Evolutionary conservation across 2,329 filamentous ascomycete genomes (phyloP).

Genomic region (Scolecobasidium constrictum): DNA sequence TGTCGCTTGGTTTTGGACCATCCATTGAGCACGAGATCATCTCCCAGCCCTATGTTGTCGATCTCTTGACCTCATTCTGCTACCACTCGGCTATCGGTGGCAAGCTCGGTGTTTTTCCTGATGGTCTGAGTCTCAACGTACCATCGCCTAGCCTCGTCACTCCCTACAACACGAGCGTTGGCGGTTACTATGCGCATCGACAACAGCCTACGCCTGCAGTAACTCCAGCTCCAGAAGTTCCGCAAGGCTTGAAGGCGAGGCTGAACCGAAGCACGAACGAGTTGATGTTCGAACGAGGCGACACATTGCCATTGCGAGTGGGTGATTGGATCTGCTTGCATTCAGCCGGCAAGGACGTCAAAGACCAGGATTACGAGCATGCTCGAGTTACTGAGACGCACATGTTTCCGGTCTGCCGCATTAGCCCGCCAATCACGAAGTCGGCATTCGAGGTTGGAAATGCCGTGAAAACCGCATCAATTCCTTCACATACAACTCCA

Average conservation of each 20-base stretch:
- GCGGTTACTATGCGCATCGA: neutral
- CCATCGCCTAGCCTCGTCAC: neutral
- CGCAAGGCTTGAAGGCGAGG: slow-evolving; percentile 5
- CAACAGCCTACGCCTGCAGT: slow-evolving; percentile 2
- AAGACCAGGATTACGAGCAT: slow-evolving; percentile 16
- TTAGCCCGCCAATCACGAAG: slow-evolving; percentile 16
- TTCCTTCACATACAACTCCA: neutral
- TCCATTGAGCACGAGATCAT: slow-evolving; percentile 77
- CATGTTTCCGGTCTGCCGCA: slow-evolving; percentile 4
- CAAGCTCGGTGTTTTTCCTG: slow-evolving; percentile 4
- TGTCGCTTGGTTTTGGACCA: slow-evolving; percentile 73
- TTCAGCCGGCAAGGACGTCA: slow-evolving; percentile 12
- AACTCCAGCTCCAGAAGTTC: slow-evolving; percentile 1
- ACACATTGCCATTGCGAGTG: slow-evolving; percentile 24
- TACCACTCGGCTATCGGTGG: slow-evolving; percentile 35
- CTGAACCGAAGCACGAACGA: slow-evolving; percentile 29
- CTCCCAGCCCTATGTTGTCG: slow-evolving; percentile 69
- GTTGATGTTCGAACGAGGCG: slow-evolving; percentile 28
- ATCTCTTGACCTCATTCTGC: slow-evolving; percentile 74
- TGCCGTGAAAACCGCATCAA: neutral
- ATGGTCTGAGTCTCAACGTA: slow-evolving; percentile 8
- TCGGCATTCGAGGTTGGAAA: neutral
- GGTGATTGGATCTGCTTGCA: slow-evolving; percentile 44
- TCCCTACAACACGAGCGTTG: neutral
- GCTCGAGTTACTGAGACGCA: slow-evolving; percentile 18